Conservation (phyloP, 208 protist genomes). For the Acanthamoeba rhysodes region DNA sequence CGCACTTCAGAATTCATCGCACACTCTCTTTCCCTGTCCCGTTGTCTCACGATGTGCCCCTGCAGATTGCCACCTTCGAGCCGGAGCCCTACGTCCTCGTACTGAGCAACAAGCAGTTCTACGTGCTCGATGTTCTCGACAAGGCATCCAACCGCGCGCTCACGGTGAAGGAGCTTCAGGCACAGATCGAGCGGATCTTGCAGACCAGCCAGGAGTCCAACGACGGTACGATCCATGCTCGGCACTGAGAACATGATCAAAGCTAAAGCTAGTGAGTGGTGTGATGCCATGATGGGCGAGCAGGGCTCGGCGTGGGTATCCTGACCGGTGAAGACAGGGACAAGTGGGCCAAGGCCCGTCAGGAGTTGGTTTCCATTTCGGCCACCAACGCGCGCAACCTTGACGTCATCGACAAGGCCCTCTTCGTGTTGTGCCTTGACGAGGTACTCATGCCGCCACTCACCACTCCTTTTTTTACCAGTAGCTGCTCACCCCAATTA, state of each 20-base stretch:
- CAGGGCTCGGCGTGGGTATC: constrained; percentile 28
- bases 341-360: constrained; percentile 39
- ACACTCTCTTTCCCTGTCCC: background rate
- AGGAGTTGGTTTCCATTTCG: constrained; percentile 19
- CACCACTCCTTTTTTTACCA: background rate
- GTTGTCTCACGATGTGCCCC: background rate
- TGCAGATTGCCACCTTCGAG: constrained; percentile 1
- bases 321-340: constrained; percentile 55
- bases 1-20: background rate
- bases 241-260: background rate
- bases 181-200: constrained; percentile 21
- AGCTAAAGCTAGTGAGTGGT: background rate
- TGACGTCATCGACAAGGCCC: constrained; percentile 22
- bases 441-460: background rate
- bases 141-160: background rate
- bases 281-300: background rate
- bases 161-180: constrained; percentile 50
- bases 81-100: constrained; percentile 33
- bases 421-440: constrained; percentile 63
- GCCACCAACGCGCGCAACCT: constrained; percentile 13
- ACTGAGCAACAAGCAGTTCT: constrained; percentile 70
- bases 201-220: constrained; percentile 14
- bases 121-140: constrained; percentile 21
- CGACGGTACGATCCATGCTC: background rate
- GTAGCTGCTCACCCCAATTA: background rate